These are phyloP conservation scores for Dryas alaskensis DNA, from an alignment of 306 rosid species.

Conservation along the genomic window DNA sequence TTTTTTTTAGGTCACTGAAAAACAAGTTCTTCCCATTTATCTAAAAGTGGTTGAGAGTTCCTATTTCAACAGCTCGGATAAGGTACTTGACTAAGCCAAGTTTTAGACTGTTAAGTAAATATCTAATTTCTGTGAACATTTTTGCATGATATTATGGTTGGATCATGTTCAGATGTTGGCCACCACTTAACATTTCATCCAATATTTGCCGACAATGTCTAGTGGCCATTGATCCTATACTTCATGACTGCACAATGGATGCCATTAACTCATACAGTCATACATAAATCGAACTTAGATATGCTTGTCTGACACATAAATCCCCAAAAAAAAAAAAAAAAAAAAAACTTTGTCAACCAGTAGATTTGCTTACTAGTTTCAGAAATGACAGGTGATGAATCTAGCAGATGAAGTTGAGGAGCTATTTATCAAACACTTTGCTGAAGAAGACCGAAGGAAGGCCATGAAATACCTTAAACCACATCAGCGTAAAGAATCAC, in stretches of 20 bases:
- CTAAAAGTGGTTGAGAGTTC: conserved; percentile 93
- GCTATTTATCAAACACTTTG: conserved; percentile 60
- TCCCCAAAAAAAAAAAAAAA: neutral
- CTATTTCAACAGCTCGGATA: conserved; percentile 90
- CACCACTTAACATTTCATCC: conserved; percentile 43
- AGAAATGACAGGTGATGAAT: conserved; percentile 65
- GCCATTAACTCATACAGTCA: conserved; percentile 24
- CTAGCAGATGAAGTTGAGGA: conserved; percentile 84
- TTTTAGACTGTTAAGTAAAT: conserved; percentile 4
- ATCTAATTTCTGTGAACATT: conserved; percentile 18
- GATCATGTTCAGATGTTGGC: conserved; percentile 49
- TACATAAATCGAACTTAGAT: conserved; percentile 34
- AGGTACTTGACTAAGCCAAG: conserved; percentile 43
- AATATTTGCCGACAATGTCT: conserved; percentile 50
- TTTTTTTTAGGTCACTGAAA: conserved; percentile 73
- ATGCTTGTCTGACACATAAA: conserved; percentile 52
- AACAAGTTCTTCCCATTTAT: conserved; percentile 82
- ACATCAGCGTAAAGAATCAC: conserved; percentile 72
- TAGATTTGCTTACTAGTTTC: conserved; percentile 34
- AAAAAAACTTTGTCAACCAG: conserved; percentile 21
- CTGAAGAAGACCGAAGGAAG: conserved; percentile 72
- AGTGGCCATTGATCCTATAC: conserved; percentile 61
- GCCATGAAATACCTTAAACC: conserved; percentile 98
- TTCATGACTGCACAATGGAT: conserved; percentile 44
- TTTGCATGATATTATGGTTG: conserved; percentile 29